Conservation (phyloP, 2,329 filamentous ascomycete genomes). For the Aspergillus niger region DNA sequence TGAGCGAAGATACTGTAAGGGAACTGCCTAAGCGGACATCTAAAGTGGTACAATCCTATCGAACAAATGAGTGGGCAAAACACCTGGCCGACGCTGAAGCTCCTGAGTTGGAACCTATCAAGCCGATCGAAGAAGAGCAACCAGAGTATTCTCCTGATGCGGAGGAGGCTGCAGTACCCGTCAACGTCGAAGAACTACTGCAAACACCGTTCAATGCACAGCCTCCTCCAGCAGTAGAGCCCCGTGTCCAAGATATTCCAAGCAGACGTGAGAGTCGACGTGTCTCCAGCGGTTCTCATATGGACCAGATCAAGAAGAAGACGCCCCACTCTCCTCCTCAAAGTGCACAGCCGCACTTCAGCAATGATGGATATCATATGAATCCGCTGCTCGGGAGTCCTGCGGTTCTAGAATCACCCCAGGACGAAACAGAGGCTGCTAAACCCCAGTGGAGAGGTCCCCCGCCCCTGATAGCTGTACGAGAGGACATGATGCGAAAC, state of each 20-base stretch:
- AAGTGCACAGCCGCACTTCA: constrained; percentile 11
- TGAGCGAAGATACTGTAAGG: constrained; percentile 48
- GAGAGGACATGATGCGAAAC: constrained; percentile 53
- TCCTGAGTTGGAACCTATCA: constrained; percentile 61
- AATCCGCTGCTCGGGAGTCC: constrained; percentile 26
- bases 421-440: constrained; percentile 19
- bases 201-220: constrained; percentile 61
- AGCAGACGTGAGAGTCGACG: constrained; percentile 20
- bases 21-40: constrained; percentile 72
- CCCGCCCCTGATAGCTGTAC: constrained; percentile 56
- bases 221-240: constrained; percentile 41
- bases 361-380: constrained; percentile 14
- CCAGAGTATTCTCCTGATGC: constrained; percentile 32
- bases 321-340: constrained; percentile 6
- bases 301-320: constrained; percentile 14
- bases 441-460: constrained; percentile 31
- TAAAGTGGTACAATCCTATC: constrained; percentile 75
- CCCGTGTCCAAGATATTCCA: constrained; percentile 15
- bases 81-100: constrained; percentile 76
- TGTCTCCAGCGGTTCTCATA: constrained; percentile 17
- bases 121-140: constrained; percentile 38
- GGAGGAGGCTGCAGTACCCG: constrained; percentile 60
- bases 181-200: constrained; percentile 65
- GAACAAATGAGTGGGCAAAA: constrained; percentile 96
- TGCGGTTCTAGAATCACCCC: constrained; percentile 14